Percentiles rank a stretch among this genome's conserved stretches.
phyloP scores from a whole-genome alignment of 2,329 filamentous ascomycete species.

The Phialemoniopsis sp. region DNA sequence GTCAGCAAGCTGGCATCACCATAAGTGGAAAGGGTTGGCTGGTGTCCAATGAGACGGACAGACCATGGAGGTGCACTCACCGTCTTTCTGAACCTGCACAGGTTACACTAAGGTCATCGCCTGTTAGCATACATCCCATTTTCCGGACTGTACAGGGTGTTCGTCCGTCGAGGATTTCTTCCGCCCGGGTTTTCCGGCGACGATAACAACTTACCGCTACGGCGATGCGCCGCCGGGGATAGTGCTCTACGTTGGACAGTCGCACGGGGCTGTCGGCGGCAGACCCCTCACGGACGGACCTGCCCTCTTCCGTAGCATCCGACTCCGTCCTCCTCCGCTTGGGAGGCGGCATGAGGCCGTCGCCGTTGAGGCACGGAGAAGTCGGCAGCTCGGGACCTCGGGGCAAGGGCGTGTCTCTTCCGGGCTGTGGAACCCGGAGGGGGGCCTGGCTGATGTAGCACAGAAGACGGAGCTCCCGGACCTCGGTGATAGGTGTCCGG shows the following conservation, averaged over 20 bases:
- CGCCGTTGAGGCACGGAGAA: too few relatives aligned
- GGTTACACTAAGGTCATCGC: conserved; percentile 4
- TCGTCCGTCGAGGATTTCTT: background rate
- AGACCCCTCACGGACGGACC: too few relatives aligned
- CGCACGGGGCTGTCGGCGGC: background rate
- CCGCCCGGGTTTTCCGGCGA: background rate
- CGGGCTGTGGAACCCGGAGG: too few relatives aligned
- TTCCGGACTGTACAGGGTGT: background rate
- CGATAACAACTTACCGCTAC: conserved; percentile 3
- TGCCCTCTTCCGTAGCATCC: too few relatives aligned
- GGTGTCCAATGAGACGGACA: background rate
- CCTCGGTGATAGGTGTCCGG: too few relatives aligned
- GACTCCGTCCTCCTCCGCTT: too few relatives aligned
- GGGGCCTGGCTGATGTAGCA: too few relatives aligned
- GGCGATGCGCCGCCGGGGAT: conserved; percentile 6
- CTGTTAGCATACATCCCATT: background rate
- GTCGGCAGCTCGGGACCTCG: too few relatives aligned
- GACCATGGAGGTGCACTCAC: conserved; percentile 1
- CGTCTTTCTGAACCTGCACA: conserved; percentile 8
- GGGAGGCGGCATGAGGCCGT: too few relatives aligned
- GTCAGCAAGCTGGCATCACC: background rate
- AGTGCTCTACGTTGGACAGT: conserved; percentile 5
- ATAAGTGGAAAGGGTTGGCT: too few relatives aligned
- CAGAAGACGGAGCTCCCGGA: too few relatives aligned
- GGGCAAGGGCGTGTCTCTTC: too few relatives aligned